A percentile compares a stretch with the other conserved stretches of the same genome.
Conservation (phyloP, 2,329 filamentous ascomycete genomes). For the Sarocladium strictum region DNA sequence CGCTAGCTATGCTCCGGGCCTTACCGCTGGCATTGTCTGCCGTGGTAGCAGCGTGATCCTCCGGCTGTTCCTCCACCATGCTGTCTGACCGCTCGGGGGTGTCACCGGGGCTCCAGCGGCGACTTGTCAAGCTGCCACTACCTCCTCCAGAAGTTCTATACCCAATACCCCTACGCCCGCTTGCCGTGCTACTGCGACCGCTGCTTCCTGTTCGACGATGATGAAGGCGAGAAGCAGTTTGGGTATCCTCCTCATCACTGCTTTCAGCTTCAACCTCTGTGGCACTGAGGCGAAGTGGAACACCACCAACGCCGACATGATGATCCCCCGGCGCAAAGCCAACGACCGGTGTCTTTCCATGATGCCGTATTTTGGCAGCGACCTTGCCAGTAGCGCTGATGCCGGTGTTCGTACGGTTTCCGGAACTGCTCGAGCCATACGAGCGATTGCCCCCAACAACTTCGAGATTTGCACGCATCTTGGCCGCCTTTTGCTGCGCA, state of each 20-base stretch:
- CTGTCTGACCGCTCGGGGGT: conserved; percentile 51
- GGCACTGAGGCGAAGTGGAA: conserved; percentile 88
- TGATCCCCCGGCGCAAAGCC: conserved; percentile 75
- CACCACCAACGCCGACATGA: conserved; percentile 68
- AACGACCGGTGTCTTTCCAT: conserved; percentile 71
- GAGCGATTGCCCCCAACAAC: conserved; percentile 60
- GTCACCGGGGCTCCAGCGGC: conserved; percentile 46
- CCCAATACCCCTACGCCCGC: conserved; percentile 42
- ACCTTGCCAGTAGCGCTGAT: conserved; percentile 59
- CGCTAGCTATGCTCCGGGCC: conserved; percentile 46
- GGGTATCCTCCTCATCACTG: conserved; percentile 65
- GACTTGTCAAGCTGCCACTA: conserved; percentile 29
- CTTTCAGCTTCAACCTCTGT: conserved; percentile 89
- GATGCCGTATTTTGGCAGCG: conserved; percentile 81
- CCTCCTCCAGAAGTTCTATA: conserved; percentile 47
- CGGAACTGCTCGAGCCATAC: conserved; percentile 26
- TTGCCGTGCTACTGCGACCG: conserved; percentile 62
- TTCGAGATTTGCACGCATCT: conserved; percentile 78
- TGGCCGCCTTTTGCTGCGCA: conserved; percentile 80
- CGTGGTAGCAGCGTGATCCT: conserved; percentile 18
- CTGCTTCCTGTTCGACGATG: conserved; percentile 72
- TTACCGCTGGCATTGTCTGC: conserved; percentile 40
- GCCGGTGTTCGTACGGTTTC: conserved; percentile 55
- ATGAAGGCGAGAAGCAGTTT: conserved; percentile 41
- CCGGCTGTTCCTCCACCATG: conserved; percentile 37